These are phyloP conservation scores for Ceratocystiopsis minuta DNA, from an alignment of 2,329 filamentous ascomycete genomes.

Conservation along the genomic window DNA sequence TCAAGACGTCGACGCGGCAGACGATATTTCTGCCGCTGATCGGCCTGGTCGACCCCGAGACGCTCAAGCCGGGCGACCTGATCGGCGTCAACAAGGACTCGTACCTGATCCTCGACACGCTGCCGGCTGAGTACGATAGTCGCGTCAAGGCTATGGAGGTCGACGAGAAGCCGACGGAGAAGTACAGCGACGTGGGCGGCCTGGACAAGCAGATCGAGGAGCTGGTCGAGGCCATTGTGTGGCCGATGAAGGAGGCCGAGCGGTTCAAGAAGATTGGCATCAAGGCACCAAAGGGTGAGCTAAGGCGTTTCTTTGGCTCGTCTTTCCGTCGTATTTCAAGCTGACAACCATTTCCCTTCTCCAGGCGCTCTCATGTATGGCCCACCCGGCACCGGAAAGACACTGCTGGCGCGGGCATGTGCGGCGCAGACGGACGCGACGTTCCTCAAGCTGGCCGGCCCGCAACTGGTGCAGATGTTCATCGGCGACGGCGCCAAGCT, in stretches of 20 bases:
- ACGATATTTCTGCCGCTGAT: conserved; percentile 97
- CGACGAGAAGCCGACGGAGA: conserved; percentile 97
- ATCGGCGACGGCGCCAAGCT: conserved; percentile 97
- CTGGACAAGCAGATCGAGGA: conserved; percentile 98
- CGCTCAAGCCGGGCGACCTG: conserved; percentile 84
- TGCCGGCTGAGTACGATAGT: conserved; percentile 96
- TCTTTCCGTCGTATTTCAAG: too few species aligned
- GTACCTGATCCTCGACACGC: conserved; percentile 87
- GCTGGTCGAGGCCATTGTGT: conserved; percentile 93
- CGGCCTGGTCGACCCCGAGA: conserved; percentile 86
- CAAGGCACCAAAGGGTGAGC: conserved; percentile 95
- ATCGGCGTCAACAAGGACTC: conserved; percentile 99
- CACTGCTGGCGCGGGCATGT: conserved; percentile 81
- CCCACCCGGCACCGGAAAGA: conserved; percentile 78
- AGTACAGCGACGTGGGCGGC: conserved; percentile 95
- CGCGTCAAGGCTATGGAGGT: conserved; percentile 99
- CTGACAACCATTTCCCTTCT: too few species aligned
- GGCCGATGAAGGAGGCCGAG: conserved; percentile 99
- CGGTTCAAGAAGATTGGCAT: conserved; percentile 99
- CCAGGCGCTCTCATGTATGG: conserved; percentile 95
- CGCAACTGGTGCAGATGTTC: conserved; percentile 98
- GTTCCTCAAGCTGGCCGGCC: conserved; percentile 93
- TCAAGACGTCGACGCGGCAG: conserved; percentile 96
- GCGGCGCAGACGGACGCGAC: conserved; percentile 96
- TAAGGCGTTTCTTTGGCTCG: neutral